Evolutionary conservation across 2,329 filamentous ascomycete genomes (phyloP).

Genomic region (Ophiosphaerella herpotricha): DNA sequence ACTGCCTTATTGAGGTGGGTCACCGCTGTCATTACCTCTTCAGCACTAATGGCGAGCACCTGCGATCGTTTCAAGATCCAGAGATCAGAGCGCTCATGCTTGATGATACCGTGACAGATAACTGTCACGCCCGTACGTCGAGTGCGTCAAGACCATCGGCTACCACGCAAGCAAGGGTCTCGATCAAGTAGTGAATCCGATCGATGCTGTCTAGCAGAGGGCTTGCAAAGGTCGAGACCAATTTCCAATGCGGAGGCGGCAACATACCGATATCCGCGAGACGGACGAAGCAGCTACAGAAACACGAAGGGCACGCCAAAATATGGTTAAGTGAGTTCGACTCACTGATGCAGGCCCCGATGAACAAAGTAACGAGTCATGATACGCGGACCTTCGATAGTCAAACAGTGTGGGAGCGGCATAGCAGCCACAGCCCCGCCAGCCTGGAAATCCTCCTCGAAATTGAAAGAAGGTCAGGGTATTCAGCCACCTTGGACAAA

Average conservation of each 20-base stretch:
- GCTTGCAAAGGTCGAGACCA: slow-evolving; percentile 12
- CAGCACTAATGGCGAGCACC: slow-evolving; percentile 23
- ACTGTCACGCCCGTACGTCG: slow-evolving; percentile 16
- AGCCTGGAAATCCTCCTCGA: slow-evolving; percentile 28
- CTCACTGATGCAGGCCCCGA: slow-evolving; percentile 10
- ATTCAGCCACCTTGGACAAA: slow-evolving; percentile 36
- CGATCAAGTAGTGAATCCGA: slow-evolving; percentile 8
- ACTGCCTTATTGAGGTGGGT: slow-evolving; percentile 34
- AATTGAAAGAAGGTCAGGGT: slow-evolving; percentile 42
- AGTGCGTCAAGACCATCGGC: slow-evolving; percentile 18
- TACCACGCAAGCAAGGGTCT: slow-evolving; percentile 13
- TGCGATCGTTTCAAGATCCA: slow-evolving; percentile 33
- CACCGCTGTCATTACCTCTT: slow-evolving; percentile 26
- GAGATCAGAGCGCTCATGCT: slow-evolving; percentile 4
- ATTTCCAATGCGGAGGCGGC: slow-evolving; percentile 7
- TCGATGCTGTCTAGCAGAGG: background rate
- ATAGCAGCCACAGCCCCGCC: slow-evolving; percentile 31
- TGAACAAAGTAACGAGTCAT: slow-evolving; percentile 25
- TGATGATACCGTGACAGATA: slow-evolving; percentile 13
- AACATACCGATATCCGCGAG: slow-evolving; percentile 8
- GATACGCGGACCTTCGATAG: slow-evolving; percentile 9
- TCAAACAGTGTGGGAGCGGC: slow-evolving; percentile 20
- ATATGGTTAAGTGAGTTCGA: slow-evolving; percentile 12
- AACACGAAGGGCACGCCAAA: slow-evolving; percentile 14
- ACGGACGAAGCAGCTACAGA: slow-evolving; percentile 11